A percentile compares a stretch with the other conserved stretches of the same genome.
Evolutionary conservation across 106 monocot genomes (phyloP).

Genomic region (Dendrobium huoshanense): DNA sequence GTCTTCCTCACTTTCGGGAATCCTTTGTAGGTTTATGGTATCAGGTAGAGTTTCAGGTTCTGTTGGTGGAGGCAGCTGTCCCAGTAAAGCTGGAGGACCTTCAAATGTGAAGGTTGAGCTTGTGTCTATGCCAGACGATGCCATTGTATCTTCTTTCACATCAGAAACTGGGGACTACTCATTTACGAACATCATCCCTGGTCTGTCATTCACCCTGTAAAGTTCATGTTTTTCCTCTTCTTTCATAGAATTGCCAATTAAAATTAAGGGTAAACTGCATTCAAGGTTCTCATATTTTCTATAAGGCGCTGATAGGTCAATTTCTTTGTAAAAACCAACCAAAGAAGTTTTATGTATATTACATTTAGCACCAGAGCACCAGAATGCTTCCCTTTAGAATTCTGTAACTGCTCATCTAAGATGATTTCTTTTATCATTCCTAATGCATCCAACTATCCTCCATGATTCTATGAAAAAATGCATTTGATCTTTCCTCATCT

Average conservation of each 20-base stretch:
- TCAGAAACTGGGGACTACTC: constrained; percentile 61
- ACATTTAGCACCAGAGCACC: neutral
- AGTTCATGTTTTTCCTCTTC: neutral
- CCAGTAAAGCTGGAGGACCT: constrained; percentile 63
- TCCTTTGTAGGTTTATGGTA: constrained; percentile 59
- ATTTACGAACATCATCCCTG: constrained; percentile 78
- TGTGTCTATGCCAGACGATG: constrained; percentile 45
- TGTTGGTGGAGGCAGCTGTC: constrained; percentile 88
- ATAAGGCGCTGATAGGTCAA: neutral
- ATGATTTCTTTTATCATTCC: neutral
- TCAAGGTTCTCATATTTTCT: neutral
- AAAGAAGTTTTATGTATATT: neutral
- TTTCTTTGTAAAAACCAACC: neutral
- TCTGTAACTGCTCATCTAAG: neutral
- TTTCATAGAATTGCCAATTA: neutral
- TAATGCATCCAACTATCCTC: neutral
- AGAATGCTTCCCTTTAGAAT: neutral
- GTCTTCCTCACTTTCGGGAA: constrained; percentile 1
- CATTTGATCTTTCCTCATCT: neutral
- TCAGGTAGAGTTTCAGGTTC: constrained; percentile 82
- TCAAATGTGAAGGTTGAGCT: constrained; percentile 79
- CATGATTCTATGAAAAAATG: neutral
- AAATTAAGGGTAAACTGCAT: neutral
- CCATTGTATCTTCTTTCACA: constrained; percentile 66
- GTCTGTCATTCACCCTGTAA: constrained; percentile 26